A percentile compares a stretch with the other conserved stretches of the same genome.
Conservation (phyloP, 306 rosid species). For the Malus domestica region ASM211411v1 NC_041803.1:11690501-11691000, state of each 20-base stretch:
- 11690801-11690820: not conserved
- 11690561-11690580: conserved; percentile 66
- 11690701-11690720: conserved; percentile 26
- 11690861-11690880: not conserved
- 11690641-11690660: conserved; percentile 85
- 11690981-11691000: not conserved
- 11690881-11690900: not conserved
- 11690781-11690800: conserved; percentile 56
- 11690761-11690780: conserved; percentile 97
- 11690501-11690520: conserved; percentile 75
- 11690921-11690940: not conserved
- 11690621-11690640: conserved; percentile 60
- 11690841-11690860: not conserved
- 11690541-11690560: conserved; percentile 74
- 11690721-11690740: conserved; percentile 49
- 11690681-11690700: conserved; percentile 53
- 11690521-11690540: conserved; percentile 75
- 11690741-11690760: conserved; percentile 95
- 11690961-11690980: conserved; percentile 7
- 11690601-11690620: conserved; percentile 73
- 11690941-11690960: conserved; percentile 54
- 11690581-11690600: conserved; percentile 54
- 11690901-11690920: not conserved
- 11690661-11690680: conserved; percentile 80
- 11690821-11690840: not conserved